phyloP scores from a whole-genome alignment of 345 rosid species.

The Xanthoceras sorbifolium region DNA sequence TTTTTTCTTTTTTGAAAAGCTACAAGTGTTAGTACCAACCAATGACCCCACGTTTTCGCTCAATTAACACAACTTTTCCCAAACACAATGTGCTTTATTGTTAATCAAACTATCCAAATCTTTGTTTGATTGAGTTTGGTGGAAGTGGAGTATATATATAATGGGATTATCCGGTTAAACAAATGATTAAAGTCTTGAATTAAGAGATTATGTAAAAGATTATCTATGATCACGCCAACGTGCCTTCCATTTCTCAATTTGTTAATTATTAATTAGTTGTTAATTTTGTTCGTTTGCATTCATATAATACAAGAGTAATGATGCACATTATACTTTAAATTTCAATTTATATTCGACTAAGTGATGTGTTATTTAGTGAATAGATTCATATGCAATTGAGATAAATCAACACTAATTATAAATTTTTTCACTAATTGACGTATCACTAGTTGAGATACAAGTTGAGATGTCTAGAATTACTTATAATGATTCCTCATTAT shows the following conservation, averaged over 20 bases:
- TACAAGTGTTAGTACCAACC: background rate
- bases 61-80: conserved; percentile 19
- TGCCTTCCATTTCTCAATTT: background rate
- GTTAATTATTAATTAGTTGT: background rate
- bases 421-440: too few relatives aligned
- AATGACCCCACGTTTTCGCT: background rate
- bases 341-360: too few relatives aligned
- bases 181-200: background rate
- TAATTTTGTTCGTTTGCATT: background rate
- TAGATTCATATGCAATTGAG: too few relatives aligned
- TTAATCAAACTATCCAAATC: conserved; percentile 1
- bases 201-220: background rate
- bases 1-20: background rate
- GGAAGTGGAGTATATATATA: background rate
- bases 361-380: too few relatives aligned
- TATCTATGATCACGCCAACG: background rate
- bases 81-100: conserved; percentile 18
- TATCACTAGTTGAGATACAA: too few relatives aligned
- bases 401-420: too few relatives aligned
- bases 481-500: too few relatives aligned
- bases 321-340: too few relatives aligned
- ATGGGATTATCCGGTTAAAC: background rate
- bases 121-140: background rate
- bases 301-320: background rate
- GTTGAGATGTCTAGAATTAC: too few relatives aligned